These are phyloP conservation scores for Leccinellum luteum DNA, from an alignment of 768 basidiomycete species.

Conservation along the genomic window DNA sequence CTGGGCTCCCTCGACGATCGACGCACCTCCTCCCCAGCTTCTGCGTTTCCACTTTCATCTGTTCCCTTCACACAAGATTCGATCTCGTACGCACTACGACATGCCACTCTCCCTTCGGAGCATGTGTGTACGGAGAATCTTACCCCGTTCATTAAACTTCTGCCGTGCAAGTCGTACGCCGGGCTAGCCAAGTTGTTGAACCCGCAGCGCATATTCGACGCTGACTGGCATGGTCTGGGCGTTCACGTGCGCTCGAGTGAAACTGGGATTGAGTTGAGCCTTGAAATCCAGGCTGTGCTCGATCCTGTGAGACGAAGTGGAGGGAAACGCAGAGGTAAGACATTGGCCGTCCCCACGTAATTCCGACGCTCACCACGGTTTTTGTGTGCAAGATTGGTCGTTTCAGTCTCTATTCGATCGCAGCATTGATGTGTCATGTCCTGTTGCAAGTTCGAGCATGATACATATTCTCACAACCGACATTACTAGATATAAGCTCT, in stretches of 20 bases:
- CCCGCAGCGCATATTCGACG: slow-evolving; percentile 83
- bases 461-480: slow-evolving; percentile 50
- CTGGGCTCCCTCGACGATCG: slow-evolving; percentile 74
- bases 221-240: slow-evolving; percentile 88
- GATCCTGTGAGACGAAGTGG: slow-evolving; percentile 64
- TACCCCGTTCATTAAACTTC: slow-evolving; percentile 91
- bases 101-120: slow-evolving; percentile 78
- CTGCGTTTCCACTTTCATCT: slow-evolving; percentile 63
- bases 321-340: slow-evolving; percentile 54
- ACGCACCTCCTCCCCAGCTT: slow-evolving; percentile 65
- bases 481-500: slow-evolving; percentile 42
- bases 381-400: slow-evolving; percentile 61
- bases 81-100: slow-evolving; percentile 56
- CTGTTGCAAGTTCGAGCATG: slow-evolving; percentile 61
- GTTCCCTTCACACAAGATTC: slow-evolving; percentile 41
- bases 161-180: slow-evolving; percentile 88
- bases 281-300: slow-evolving; percentile 74
- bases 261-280: slow-evolving; percentile 58
- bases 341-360: background rate
- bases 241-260: slow-evolving; percentile 69
- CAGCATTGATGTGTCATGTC: slow-evolving; percentile 60
- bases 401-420: slow-evolving; percentile 67
- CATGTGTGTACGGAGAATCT: slow-evolving; percentile 97
- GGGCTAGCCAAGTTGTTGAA: slow-evolving; percentile 83
- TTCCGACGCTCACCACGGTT: slow-evolving; percentile 3